Conservation (phyloP, 164 flowering plant genomes). For the Dillenia turbinata region DNA sequence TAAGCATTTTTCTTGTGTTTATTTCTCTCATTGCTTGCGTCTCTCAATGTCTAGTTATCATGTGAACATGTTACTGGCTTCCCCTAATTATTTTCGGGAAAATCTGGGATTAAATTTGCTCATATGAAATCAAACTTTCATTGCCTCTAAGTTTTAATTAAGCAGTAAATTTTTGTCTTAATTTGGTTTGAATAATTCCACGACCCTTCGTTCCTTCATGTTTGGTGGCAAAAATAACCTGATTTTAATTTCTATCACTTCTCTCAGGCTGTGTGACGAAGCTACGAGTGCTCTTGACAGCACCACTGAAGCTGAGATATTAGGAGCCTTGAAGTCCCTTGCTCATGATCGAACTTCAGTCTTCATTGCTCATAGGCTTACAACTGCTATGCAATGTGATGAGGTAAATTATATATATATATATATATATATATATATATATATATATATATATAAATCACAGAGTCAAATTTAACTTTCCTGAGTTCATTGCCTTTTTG, state of each 20-base stretch:
- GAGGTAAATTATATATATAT: too few species aligned
- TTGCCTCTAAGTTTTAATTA: too few species aligned
- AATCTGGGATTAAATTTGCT: too few species aligned
- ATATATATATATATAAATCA: too few species aligned
- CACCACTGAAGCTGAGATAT: conserved; percentile 93
- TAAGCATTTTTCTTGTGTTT: background rate
- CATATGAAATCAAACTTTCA: too few species aligned
- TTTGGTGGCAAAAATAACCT: background rate
- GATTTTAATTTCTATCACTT: conserved; percentile 1
- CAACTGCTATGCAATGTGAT: conserved; percentile 99
- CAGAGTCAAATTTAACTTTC: too few species aligned
- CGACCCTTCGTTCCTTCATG: background rate
- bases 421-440: too few species aligned
- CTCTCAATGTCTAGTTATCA: too few species aligned
- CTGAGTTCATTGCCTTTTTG: too few species aligned
- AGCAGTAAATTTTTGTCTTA: too few species aligned
- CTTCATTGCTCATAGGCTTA: conserved; percentile 94
- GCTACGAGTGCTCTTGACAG: conserved; percentile 99
- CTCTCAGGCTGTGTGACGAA: conserved; percentile 84
- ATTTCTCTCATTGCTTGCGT: background rate
- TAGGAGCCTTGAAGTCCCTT: conserved; percentile 75
- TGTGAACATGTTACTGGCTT: too few species aligned
- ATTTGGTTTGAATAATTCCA: background rate
- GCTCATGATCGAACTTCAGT: conserved; percentile 76
- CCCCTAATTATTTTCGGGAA: too few species aligned